These are phyloP conservation scores for Cucurbita argyrosperma DNA, from an alignment of 306 rosid genomes.

Conservation along the genomic window DNA sequence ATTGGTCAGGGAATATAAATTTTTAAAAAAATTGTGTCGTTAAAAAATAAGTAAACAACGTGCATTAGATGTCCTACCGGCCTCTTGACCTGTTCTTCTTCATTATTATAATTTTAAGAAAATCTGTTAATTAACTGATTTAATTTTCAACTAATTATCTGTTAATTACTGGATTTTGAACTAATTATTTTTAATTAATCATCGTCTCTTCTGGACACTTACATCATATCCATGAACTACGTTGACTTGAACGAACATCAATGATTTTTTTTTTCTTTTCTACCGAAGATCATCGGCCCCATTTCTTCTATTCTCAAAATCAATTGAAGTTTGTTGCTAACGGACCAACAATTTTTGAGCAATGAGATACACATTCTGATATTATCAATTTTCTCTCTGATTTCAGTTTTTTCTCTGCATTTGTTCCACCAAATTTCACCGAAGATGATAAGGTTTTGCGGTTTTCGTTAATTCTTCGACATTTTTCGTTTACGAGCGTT, in stretches of 20 bases:
- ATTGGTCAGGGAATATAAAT: too few species aligned
- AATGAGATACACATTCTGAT: neutral
- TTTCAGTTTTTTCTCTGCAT: neutral
- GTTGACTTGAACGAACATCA: neutral
- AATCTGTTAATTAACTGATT: neutral
- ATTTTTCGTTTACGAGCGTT: neutral
- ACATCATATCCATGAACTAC: neutral
- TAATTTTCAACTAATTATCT: neutral
- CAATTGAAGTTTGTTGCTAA: neutral
- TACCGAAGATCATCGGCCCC: neutral
- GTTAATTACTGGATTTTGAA: neutral
- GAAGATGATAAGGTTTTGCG: neutral
- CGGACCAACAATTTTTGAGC: neutral
- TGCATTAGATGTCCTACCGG: neutral
- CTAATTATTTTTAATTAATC: neutral
- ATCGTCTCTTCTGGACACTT: neutral
- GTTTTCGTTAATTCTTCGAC: neutral
- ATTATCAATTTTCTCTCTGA: neutral
- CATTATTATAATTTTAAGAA: neutral
- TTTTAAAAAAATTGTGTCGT: neutral
- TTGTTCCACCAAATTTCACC: neutral
- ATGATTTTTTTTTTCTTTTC: too few species aligned
- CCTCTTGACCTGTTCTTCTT: neutral
- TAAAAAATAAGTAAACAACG: neutral
- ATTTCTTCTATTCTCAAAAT: neutral